Base-by-base conservation (phyloP, 495 filamentous ascomycete species). In the Geopyxis carbonaria region DNA sequence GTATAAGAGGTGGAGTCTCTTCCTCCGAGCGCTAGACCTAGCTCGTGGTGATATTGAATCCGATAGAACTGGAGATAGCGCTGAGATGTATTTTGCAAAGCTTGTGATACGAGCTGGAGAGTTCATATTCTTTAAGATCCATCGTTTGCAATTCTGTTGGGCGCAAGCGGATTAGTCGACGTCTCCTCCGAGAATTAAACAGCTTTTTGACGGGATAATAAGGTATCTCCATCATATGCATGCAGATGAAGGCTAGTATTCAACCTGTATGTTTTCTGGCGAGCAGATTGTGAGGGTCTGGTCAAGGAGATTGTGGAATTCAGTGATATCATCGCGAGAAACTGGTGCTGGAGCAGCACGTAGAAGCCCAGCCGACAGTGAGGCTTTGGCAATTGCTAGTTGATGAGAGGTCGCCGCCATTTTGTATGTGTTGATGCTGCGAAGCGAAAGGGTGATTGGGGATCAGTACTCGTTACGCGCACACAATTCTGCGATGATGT, bases 201-300 rank as follows among this genome's bases (percentile, higher is more conserved):
- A 34, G 22, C 19, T 42, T 32, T 20, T 9, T 3, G 18, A 32
- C 16, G 15, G 38, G 15, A 33, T 29, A 40, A 40, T 6, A 37
- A 23, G 14, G 19, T 25, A 38, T 49, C 45, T 30, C 22, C 38
- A 34, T 40, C 34, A 37, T 37, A 5, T 13, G 29, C 24, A 36
- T 37, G 30, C 32, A 13, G 45, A 23, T 49, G 45, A 47, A 52
- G 52, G 59, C 59, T 48, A 48, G 47, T 73, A 73, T 73, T 63
- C 86, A 84, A 93, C 85, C 85, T 93, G 85, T 68, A 93, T 78
- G 64, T 92, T 91, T 64, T 64, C 56, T 41, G 74, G 65, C 47
- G 81, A 80, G 71, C 84, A 87, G 61, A 76, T 73, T 59, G 67
- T 64, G 51, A 84, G 58, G 40, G 69, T 70, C 54, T 68, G 61